Percentiles rank a stretch among this genome's conserved stretches.
Evolutionary conservation across 495 filamentous ascomycete species (phyloP).

Genomic region (Trichoderma reesei): DNA sequence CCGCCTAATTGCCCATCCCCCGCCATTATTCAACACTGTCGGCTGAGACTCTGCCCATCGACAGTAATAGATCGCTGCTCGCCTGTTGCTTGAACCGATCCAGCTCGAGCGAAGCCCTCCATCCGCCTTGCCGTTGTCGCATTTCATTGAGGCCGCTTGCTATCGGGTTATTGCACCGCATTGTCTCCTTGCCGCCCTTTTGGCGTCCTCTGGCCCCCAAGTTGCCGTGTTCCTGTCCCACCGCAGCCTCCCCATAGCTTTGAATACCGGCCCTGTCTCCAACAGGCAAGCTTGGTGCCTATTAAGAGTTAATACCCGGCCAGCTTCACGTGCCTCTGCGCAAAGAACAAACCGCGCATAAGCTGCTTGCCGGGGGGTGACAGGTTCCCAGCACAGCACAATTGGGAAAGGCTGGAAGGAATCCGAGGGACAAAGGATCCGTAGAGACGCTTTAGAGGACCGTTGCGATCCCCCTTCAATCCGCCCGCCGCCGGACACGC

Average conservation of each 20-base stretch:
- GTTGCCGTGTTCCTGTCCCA: background rate
- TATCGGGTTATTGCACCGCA: background rate
- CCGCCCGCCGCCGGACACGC: background rate
- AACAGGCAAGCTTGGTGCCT: background rate
- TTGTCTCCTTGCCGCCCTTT: background rate
- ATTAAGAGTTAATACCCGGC: background rate
- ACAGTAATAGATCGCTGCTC: background rate
- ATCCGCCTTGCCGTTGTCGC: background rate
- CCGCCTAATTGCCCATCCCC: conserved; percentile 6
- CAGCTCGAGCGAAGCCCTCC: background rate
- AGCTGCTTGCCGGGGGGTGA: background rate
- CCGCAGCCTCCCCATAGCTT: background rate
- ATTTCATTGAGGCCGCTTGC: background rate
- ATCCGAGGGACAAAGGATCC: background rate
- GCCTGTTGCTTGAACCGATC: background rate
- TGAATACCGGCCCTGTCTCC: background rate
- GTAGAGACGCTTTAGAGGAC: background rate
- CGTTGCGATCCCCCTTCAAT: conserved; percentile 1
- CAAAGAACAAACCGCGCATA: conserved; percentile 5
- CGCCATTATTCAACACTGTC: background rate
- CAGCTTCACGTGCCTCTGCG: conserved; percentile 4
- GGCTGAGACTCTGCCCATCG: background rate
- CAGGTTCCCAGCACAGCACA: background rate
- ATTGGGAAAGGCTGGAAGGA: background rate
- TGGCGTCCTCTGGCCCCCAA: background rate